These are phyloP conservation scores for Hypoxylon rickii DNA, from an alignment of 495 filamentous ascomycete species.

Conservation along the genomic window DNA sequence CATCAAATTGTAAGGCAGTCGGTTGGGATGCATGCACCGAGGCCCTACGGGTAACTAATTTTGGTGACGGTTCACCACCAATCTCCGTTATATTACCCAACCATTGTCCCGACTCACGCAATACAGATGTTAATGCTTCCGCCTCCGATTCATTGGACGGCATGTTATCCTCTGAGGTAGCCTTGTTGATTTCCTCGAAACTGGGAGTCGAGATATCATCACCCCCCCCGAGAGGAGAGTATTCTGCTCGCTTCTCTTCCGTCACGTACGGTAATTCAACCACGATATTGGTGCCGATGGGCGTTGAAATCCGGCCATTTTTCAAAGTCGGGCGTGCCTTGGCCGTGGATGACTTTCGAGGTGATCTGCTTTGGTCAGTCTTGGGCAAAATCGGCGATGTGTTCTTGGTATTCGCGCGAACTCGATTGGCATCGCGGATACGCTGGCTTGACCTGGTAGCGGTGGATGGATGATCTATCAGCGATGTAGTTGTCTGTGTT, in stretches of 20 bases:
- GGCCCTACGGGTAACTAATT: no score
- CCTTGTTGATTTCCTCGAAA: conserved; percentile 26
- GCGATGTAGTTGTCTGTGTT: conserved; percentile 7
- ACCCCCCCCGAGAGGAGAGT: conserved; percentile 2
- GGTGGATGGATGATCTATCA: not conserved
- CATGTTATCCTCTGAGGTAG: not conserved
- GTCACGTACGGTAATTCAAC: conserved; percentile 12
- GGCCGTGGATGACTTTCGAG: not conserved
- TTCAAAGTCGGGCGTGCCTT: not conserved
- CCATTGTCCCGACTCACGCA: conserved; percentile 17
- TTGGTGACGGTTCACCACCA: no score
- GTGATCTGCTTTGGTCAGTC: not conserved
- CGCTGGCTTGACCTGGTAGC: not conserved
- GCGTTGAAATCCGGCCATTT: not conserved
- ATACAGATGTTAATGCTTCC: conserved; percentile 16
- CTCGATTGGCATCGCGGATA: not conserved
- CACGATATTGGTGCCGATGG: conserved; percentile 6
- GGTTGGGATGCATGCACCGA: not conserved
- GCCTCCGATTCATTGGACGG: conserved; percentile 10
- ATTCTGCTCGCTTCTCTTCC: conserved; percentile 5
- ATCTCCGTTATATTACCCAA: conserved; percentile 8
- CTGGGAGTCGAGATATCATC: conserved; percentile 4
- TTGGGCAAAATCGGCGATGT: not conserved
- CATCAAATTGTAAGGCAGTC: not conserved
- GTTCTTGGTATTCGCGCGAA: not conserved